Evolutionary conservation across 2,329 filamentous ascomycete species (phyloP), one percentile per base, ranked within the genome.

Genomic region (Ophiostoma ips): DNA sequence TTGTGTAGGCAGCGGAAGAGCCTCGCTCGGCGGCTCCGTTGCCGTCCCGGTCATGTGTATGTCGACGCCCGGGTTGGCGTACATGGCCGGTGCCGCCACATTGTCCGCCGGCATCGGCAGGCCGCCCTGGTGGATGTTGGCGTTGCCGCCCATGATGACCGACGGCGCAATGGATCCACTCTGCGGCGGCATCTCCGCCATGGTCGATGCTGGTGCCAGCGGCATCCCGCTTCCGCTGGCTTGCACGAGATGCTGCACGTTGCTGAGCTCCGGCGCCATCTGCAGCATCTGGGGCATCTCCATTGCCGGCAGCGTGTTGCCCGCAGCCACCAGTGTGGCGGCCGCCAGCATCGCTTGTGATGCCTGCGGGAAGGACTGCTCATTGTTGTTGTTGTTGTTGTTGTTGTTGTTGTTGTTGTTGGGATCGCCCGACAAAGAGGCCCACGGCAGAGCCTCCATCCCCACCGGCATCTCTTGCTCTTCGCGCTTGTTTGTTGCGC

Each of bases 121-220:
- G 4, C 37, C 30, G 4, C 35, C 19, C 19, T 18, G 38, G 15
- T 7, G 19, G 12, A 7, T 34, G 12, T 37, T 10, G 6, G 47
- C 19, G 8, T 16, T 30, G 10, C 30, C 30, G 30, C 43, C 43
- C 43, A 45, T 45, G 5, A 45, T 45, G 4, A 31, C 44, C 12
- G 44, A 36, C 19, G 45, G 43, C 5, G 43, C 43, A 34, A 45
- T 19, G 2, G 43, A 45, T n/a, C 24, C 58, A 57, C 2, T 55
- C 56, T 43, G 64, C 57, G 44, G 31, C 5, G 15, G 31, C 31
- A n/a, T n/a, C n/a, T n/a, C n/a, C n/a, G 33, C 19, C 30, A 34
- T 33, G 19, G 28, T 3, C 30, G 13, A n/a, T 21, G 43, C 21
- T 1, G 40, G 40, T 11, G 40, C 24, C n/a, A 43, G n/a, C 5